Evolutionary conservation across 345 rosid species (phyloP), one percentile per base, ranked within the genome.

Genomic region (Euphorbia tirucalli): DNA sequence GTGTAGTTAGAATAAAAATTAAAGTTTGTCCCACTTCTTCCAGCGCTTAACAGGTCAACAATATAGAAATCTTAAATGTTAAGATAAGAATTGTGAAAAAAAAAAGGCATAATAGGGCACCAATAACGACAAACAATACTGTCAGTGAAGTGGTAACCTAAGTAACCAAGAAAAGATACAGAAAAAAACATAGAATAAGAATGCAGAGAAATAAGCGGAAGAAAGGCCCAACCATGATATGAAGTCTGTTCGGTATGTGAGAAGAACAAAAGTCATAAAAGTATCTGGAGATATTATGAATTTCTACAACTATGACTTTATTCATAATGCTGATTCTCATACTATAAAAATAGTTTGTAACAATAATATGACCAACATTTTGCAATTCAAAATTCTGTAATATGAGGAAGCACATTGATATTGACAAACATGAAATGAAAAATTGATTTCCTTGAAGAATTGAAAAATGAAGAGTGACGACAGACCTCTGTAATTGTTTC

Each of bases 401-500:
- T 10, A 43, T 5, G 14, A 43, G 31, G 52, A 63, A 37, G 43
- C 19, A 60, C 3, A 60, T 60, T 3, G 22, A 32, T 35, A 61
- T 61, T 11, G 6, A 61, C 25, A 61, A 61, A 7, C 21, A 32
- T 19, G 35, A 68, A 21, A 52, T 32, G 41, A 55, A 28, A 48
- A 56, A 50, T 39, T 28, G 52, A n/a, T 65, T 65, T 21, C 60
- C 73, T 18, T 55, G 25, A 19, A 68, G 37, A 43, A 19, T 21
- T 49, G 30, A 24, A 21, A 69, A 62, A 27, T 5, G 27, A 65
- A 31, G 64, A 70, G 64, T 57, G 79, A 25, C 54, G 16, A 63
- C 72, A 65, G 49, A 89, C 99, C 97, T 95, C 99, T 57, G 99
- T 92, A 60, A 95, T 95, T 89, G 86, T 80, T 79, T 95, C 99